Percentiles rank a stretch among this genome's conserved stretches.
Conservation (phyloP, 2,329 filamentous ascomycete species). For the Epichloe hybrida region DNA sequence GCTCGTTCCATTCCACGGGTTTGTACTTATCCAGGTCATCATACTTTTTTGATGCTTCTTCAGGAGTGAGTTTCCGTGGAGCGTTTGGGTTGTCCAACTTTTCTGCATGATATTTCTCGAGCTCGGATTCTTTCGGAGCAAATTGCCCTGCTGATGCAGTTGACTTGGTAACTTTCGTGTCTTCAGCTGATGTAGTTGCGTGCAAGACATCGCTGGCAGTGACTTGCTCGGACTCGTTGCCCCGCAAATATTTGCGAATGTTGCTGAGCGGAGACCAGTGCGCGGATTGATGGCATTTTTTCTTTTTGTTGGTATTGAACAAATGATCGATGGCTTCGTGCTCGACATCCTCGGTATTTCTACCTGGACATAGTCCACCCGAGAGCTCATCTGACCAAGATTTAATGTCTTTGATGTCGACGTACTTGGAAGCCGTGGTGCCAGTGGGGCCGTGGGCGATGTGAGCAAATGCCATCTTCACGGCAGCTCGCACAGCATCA, state of each 20-base stretch:
- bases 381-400: slow-evolving; percentile 24
- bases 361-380: slow-evolving; percentile 25
- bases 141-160: slow-evolving; percentile 34
- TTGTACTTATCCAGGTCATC: slow-evolving; percentile 28
- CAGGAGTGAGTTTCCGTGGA: slow-evolving; percentile 13
- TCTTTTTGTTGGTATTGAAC: slow-evolving; percentile 19
- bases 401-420: slow-evolving; percentile 22
- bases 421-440: slow-evolving; percentile 18
- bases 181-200: slow-evolving; percentile 11
- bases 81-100: slow-evolving; percentile 16
- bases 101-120: slow-evolving; percentile 19
- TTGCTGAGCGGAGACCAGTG: slow-evolving; percentile 14
- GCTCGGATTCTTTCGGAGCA: slow-evolving; percentile 10
- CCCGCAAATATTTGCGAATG: slow-evolving; percentile 21
- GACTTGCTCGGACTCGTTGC: slow-evolving; percentile 9
- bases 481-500: slow-evolving; percentile 21
- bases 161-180: slow-evolving; percentile 14
- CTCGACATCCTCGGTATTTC: slow-evolving; percentile 31
- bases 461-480: slow-evolving; percentile 28
- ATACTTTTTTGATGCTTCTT: slow-evolving; percentile 25
- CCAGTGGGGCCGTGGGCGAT: slow-evolving; percentile 22
- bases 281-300: slow-evolving; percentile 5
- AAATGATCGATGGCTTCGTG: slow-evolving; percentile 30
- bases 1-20: slow-evolving; percentile 17
- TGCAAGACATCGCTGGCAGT: slow-evolving; percentile 12